These are phyloP conservation scores for Tolypocladium sp. DNA, from an alignment of 2,329 filamentous ascomycete genomes.

Conservation along the genomic window DNA sequence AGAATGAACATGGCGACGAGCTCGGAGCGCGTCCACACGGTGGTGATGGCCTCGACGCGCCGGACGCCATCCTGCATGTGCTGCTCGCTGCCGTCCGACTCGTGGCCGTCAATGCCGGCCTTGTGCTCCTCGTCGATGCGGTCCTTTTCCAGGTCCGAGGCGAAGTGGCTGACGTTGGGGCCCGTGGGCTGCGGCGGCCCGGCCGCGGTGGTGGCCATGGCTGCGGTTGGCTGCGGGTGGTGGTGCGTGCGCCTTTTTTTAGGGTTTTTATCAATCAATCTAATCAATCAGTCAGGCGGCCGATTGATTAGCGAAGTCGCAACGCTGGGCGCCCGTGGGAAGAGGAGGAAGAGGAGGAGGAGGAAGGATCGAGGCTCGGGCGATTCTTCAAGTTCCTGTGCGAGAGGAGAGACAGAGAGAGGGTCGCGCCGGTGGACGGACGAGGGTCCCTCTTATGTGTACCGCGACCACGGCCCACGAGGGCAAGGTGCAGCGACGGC, in stretches of 20 bases:
- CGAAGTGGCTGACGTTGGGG: neutral
- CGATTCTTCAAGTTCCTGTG: neutral
- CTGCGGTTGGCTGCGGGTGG: neutral
- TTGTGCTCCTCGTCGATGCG: neutral
- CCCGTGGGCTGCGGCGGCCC: neutral
- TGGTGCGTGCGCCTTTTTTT: neutral
- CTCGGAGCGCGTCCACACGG: slow-evolving; percentile 25
- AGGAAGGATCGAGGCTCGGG: neutral
- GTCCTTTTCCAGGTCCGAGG: neutral
- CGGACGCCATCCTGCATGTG: slow-evolving; percentile 26
- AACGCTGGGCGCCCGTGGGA: neutral
- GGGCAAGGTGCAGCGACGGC: neutral
- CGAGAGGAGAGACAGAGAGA: neutral
- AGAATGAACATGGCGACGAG: slow-evolving; percentile 25
- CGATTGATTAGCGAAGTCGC: neutral
- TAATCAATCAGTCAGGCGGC: neutral
- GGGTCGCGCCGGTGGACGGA: neutral
- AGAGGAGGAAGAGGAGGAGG: neutral
- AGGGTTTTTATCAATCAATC: neutral
- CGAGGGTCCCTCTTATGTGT: neutral
- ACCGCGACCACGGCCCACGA: neutral
- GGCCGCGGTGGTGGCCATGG: neutral
- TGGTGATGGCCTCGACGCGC: slow-evolving; percentile 27
- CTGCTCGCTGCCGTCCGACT: slow-evolving; percentile 8
- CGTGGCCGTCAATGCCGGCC: neutral